Evolutionary conservation across 108 stramenopile genomes (phyloP).

Genomic region (Nannochloropsis salina): DNA sequence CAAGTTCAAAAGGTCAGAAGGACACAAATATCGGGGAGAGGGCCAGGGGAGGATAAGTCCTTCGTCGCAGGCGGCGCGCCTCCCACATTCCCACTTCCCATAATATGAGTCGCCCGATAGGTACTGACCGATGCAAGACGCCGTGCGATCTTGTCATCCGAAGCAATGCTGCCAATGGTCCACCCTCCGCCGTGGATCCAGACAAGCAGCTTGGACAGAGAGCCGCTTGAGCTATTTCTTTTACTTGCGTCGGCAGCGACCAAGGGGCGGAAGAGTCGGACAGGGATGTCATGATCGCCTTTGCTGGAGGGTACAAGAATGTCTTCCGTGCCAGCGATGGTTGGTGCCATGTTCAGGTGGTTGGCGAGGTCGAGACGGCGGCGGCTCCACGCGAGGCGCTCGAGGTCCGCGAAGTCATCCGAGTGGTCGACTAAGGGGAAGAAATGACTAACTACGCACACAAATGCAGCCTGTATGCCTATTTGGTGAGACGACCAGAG

Average conservation of each 20-base stretch:
- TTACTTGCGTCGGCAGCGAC: not conserved
- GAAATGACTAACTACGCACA: not conserved
- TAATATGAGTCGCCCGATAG: too few relatives aligned
- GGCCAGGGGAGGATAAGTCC: too few relatives aligned
- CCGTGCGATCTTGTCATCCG: slow-evolving; percentile 7
- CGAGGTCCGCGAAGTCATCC: not conserved
- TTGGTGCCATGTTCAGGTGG: slow-evolving; percentile 1
- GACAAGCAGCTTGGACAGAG: not conserved
- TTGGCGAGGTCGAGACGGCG: not conserved
- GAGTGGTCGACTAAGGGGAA: slow-evolving; percentile 1
- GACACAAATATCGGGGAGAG: too few relatives aligned
- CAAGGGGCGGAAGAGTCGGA: slow-evolving; percentile 9
- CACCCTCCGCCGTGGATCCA: not conserved
- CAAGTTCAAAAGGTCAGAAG: too few relatives aligned
- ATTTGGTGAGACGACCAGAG: not conserved
- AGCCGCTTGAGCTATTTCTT: not conserved
- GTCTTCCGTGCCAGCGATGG: not conserved
- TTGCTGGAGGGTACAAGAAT: not conserved
- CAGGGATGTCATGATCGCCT: not conserved
- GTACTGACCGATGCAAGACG: not conserved
- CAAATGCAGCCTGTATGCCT: not conserved
- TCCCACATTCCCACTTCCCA: too few relatives aligned
- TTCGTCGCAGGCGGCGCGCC: too few relatives aligned
- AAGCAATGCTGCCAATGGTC: not conserved
- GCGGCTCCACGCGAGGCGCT: not conserved